Percentiles rank a stretch among this genome's conserved stretches.
Evolutionary conservation across 768 basidiomycete species (phyloP).

Genomic region (Postia placenta): DNA sequence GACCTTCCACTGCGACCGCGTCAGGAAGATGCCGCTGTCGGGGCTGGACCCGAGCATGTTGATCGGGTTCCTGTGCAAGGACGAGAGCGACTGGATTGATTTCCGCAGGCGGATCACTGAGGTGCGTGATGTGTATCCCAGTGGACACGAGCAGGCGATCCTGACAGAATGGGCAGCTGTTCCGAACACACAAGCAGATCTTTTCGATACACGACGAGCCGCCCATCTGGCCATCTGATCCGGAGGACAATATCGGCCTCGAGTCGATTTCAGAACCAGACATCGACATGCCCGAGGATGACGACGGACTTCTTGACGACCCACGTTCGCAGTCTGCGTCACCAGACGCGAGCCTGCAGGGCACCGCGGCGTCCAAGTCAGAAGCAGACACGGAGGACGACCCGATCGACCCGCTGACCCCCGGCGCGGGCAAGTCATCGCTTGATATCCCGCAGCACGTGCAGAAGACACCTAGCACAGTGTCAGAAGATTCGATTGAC

Average conservation of each 20-base stretch:
- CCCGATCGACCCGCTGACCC: constrained; percentile 63
- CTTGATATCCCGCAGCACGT: constrained; percentile 18
- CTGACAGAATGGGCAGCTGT: constrained; percentile 35
- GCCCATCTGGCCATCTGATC: constrained; percentile 74
- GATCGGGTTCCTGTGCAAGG: constrained; percentile 82
- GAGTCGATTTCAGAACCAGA: constrained; percentile 81
- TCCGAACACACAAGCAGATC: constrained; percentile 49
- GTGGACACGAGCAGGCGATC: not conserved
- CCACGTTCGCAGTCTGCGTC: constrained; percentile 28
- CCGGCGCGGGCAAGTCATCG: constrained; percentile 39
- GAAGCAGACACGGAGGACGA: constrained; percentile 71
- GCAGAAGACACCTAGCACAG: constrained; percentile 12
- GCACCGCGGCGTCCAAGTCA: constrained; percentile 37
- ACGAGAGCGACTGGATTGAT: constrained; percentile 83
- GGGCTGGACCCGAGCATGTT: constrained; percentile 97
- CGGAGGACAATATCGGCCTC: constrained; percentile 70
- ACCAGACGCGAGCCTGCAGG: constrained; percentile 28
- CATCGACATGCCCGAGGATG: constrained; percentile 53
- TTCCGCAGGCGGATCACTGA: constrained; percentile 65
- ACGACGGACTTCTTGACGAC: constrained; percentile 52
- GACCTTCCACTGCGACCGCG: constrained; percentile 95
- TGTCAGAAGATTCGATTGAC: constrained; percentile 25
- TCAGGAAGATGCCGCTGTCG: constrained; percentile 89
- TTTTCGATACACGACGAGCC: constrained; percentile 88
- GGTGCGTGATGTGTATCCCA: constrained; percentile 45